phyloP scores from a whole-genome alignment of 345 rosid genomes.

The Lagerstroemia speciosa region DNA sequence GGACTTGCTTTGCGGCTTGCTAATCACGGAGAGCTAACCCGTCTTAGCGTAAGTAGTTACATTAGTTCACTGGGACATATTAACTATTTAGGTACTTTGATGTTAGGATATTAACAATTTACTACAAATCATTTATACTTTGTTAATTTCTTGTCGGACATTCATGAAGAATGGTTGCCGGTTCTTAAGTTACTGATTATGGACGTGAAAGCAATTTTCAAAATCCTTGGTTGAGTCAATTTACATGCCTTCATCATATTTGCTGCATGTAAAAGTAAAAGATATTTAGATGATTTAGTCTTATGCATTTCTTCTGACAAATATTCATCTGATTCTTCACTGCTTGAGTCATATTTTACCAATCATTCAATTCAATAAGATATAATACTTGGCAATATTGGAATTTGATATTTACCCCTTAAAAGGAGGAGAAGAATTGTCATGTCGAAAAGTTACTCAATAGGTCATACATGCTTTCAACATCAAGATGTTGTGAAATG shows the following conservation, averaged over 20 bases:
- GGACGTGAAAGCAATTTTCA: background rate
- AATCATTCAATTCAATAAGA: background rate
- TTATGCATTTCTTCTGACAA: conserved; percentile 1
- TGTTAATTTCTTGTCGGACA: background rate
- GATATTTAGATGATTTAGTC: background rate
- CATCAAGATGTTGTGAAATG: background rate
- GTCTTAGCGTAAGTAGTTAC: conserved; percentile 57
- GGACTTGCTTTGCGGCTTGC: conserved; percentile 96
- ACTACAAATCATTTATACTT: background rate
- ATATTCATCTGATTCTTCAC: background rate
- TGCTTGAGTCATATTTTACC: background rate
- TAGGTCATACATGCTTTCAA: background rate
- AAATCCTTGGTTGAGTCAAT: background rate
- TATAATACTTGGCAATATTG: background rate
- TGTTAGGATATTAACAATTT: background rate
- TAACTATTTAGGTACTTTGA: background rate
- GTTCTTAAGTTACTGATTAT: background rate
- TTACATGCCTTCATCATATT: background rate
- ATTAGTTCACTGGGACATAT: conserved; percentile 6
- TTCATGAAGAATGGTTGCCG: background rate
- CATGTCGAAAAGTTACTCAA: background rate
- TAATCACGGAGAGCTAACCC: conserved; percentile 91
- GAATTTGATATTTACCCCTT: background rate
- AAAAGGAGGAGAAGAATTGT: background rate
- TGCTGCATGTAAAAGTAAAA: background rate